These are phyloP conservation scores for Reutealis trisperma DNA, from an alignment of 345 rosid species.

Conservation along the genomic window DNA sequence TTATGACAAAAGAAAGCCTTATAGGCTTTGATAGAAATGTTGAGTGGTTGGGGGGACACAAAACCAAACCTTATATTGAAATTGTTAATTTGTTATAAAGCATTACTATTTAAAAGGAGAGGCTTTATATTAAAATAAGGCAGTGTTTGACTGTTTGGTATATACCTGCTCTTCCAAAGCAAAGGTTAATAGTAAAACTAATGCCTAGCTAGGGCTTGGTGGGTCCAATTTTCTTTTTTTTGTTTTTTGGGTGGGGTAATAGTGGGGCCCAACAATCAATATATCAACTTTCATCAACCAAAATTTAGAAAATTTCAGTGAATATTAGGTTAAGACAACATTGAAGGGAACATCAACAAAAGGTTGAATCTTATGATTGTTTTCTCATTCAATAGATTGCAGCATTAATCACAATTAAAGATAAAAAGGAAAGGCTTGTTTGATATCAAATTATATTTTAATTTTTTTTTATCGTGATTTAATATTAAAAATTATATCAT, in stretches of 20 bases:
- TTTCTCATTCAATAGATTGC: no score
- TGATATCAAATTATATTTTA: no score
- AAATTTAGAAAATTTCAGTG: no score
- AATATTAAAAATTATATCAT: no score
- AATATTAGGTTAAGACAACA: no score
- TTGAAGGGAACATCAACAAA: not conserved
- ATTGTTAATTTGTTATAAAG: not conserved
- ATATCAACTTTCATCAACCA: no score
- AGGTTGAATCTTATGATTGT: not conserved
- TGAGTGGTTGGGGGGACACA: conserved; percentile 7
- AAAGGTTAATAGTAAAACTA: not conserved
- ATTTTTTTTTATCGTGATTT: not conserved
- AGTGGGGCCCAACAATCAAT: not conserved
- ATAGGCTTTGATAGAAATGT: not conserved
- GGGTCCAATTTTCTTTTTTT: not conserved
- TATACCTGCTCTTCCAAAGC: not conserved
- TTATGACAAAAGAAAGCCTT: no score
- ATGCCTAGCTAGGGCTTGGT: not conserved
- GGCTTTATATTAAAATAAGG: not conserved
- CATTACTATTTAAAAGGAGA: not conserved
- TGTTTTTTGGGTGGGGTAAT: not conserved
- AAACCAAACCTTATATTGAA: not conserved
- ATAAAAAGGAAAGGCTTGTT: no score
- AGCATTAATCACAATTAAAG: no score
- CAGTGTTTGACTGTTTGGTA: not conserved